These are phyloP conservation scores for Aegilops tauschii DNA, from an alignment of 176 grass and related monocot species.

Conservation along the genomic window DNA sequence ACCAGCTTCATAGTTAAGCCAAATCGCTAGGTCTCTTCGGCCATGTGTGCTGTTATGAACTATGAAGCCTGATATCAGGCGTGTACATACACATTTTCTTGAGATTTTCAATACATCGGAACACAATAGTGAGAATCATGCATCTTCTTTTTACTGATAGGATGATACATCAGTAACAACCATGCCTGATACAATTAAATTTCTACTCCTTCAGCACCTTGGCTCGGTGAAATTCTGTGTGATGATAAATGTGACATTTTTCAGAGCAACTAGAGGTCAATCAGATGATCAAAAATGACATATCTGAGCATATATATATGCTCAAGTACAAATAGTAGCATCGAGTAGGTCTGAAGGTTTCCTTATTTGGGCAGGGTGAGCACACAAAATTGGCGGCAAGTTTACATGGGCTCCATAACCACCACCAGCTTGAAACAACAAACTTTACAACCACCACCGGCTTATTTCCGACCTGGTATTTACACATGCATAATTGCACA, in stretches of 20 bases:
- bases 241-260: not conserved
- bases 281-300: not conserved
- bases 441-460: not conserved
- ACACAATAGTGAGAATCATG: no score
- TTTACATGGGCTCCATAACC: constrained; percentile 7
- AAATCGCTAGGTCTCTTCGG: no score
- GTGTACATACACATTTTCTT: no score
- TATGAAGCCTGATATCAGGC: not conserved
- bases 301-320: not conserved
- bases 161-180: not conserved
- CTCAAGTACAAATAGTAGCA: constrained; percentile 5
- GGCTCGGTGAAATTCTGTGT: not conserved
- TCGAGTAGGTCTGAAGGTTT: not conserved
- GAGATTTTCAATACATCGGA: no score
- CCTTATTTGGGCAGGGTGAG: not conserved
- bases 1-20: not conserved
- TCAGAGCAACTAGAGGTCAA: not conserved
- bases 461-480: constrained; percentile 28
- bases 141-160: no score
- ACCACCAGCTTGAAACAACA: not conserved
- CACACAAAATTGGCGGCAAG: constrained; percentile 8
- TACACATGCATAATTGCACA: constrained; percentile 31
- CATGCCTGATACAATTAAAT: not conserved
- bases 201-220: not conserved
- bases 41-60: no score